Conservation (phyloP, 257 asterid genomes). For the Jacaranda copaia region DNA sequence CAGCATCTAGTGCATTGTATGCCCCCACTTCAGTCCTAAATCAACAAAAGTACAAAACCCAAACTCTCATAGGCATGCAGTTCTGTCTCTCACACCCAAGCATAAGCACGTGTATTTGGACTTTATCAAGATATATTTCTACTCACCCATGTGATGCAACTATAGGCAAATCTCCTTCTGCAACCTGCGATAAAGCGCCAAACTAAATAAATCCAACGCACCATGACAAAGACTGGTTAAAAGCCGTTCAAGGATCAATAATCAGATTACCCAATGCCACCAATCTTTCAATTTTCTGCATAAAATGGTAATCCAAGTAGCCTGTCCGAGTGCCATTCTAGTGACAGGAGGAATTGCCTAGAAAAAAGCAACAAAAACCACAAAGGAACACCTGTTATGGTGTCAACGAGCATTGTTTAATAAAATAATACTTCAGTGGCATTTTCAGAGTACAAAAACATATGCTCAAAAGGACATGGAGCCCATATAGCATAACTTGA, state of each 20-base stretch:
- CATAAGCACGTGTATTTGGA: slow-evolving; percentile 22
- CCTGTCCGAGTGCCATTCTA: slow-evolving; percentile 88
- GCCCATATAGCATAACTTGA: not conserved
- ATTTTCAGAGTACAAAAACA: not conserved
- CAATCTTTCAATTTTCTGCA: slow-evolving; percentile 95
- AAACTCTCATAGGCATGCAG: slow-evolving; percentile 29
- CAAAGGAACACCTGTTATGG: slow-evolving; percentile 24
- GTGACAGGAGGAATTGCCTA: slow-evolving; percentile 98
- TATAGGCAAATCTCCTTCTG: slow-evolving; percentile 95
- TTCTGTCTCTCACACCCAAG: slow-evolving; percentile 20
- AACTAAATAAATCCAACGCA: slow-evolving; percentile 33
- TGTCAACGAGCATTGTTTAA: slow-evolving; percentile 15
- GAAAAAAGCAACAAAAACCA: slow-evolving; percentile 32
- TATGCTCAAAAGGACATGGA: not conserved
- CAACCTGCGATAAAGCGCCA: slow-evolving; percentile 70
- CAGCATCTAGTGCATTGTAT: slow-evolving; percentile 82
- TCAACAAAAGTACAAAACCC: slow-evolving; percentile 13
- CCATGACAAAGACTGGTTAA: slow-evolving; percentile 20
- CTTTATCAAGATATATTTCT: slow-evolving; percentile 27
- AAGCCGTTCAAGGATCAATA: slow-evolving; percentile 29
- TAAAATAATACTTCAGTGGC: slow-evolving; percentile 15
- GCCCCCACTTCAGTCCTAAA: slow-evolving; percentile 90
- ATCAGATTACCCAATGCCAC: slow-evolving; percentile 96
- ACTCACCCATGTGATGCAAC: slow-evolving; percentile 98
- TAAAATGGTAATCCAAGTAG: slow-evolving; percentile 91